Base-by-base conservation (phyloP, 805 yeast species). In the Yamadazyma paraphyllophila region DNA sequence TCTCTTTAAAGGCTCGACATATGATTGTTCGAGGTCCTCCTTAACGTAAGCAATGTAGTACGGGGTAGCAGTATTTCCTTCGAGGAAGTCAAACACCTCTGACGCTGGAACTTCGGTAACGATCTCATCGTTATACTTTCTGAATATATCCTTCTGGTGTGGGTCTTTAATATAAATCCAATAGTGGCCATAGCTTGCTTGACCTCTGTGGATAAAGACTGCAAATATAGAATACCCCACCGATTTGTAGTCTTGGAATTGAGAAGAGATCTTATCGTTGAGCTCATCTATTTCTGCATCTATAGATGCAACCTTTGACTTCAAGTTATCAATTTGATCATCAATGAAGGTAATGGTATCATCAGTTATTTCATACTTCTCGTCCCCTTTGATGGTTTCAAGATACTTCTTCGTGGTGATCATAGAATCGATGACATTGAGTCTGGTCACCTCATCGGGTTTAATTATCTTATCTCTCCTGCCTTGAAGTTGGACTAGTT, bases 151-250 rank as follows among this genome's bases (percentile, higher is more conserved):
- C 14, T 75, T 73, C 48, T 75, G 73, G 50, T 76, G 76, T 2
- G 82, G 79, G 63, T 94, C 98, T 48, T 79, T 81, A 50, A 94
- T 91, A 61, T 92, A 94, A 13, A 92, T 80, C 97, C 98, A 94
- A 64, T 94, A 94, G 65, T 94, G 99, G 2, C 99, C 99, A 59
- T 88, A 92, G 42, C 89, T 83, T 0, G 97, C 98, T 57, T 90
- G 95, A 6, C 99, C 99, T 41, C 97, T 73, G 63, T 94, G 99
- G 39, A 94, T 89, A 60, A 94, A 94, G 6, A 92, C 83, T 0
- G 98, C 96, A 68, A 91, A 92, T 10, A 94, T 74, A 0, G 87
- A 76, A 64, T 92, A 94, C 0, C 91, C 96, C 25, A 83, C 75
- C 40, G 74, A 66, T 41, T 74, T 77, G 65, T 85, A 78, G 7